Conservation (phyloP, 768 basidiomycete genomes). For the Lactarius pseudohatsudake region DNA sequence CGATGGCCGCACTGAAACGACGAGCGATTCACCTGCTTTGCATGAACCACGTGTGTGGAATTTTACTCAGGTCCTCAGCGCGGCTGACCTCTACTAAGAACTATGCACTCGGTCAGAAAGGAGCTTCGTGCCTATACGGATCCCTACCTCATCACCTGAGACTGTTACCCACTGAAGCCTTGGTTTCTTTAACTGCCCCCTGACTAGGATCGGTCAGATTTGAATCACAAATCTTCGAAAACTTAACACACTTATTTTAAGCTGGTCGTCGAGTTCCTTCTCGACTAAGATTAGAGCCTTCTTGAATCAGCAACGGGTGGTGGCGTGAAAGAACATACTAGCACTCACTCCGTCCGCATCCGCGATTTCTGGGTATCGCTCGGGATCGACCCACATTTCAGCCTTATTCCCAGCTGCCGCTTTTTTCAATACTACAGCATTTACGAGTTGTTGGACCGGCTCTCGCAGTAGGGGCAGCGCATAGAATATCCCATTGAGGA, state of each 20-base stretch:
- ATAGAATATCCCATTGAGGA: slow-evolving; percentile 70
- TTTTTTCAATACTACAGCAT: slow-evolving; percentile 55
- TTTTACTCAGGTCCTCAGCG: slow-evolving; percentile 43
- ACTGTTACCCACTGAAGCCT: slow-evolving; percentile 68
- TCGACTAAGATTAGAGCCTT: slow-evolving; percentile 71
- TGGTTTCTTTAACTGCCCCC: slow-evolving; percentile 71
- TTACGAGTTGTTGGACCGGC: slow-evolving; percentile 53
- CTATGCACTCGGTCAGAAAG: slow-evolving; percentile 39
- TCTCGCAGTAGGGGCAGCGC: slow-evolving; percentile 64
- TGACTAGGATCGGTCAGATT: slow-evolving; percentile 44
- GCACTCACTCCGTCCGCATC: slow-evolving; percentile 55
- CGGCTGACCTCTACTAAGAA: slow-evolving; percentile 79
- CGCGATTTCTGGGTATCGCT: slow-evolving; percentile 54
- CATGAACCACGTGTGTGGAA: slow-evolving; percentile 58
- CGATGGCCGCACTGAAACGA: slow-evolving; percentile 1
- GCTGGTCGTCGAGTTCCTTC: slow-evolving; percentile 68
- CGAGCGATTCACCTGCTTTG: slow-evolving; percentile 54
- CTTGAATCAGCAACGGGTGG: neutral
- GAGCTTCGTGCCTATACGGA: neutral
- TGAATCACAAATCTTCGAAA: slow-evolving; percentile 10
- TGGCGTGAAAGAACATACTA: neutral
- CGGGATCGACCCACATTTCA: slow-evolving; percentile 61
- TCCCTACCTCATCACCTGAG: slow-evolving; percentile 65
- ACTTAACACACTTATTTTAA: slow-evolving; percentile 55
- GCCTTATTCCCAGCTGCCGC: slow-evolving; percentile 69